These are phyloP conservation scores for Pythium phragmiticola DNA, from an alignment of 352 stramenopile species.

Conservation along the genomic window DNA sequence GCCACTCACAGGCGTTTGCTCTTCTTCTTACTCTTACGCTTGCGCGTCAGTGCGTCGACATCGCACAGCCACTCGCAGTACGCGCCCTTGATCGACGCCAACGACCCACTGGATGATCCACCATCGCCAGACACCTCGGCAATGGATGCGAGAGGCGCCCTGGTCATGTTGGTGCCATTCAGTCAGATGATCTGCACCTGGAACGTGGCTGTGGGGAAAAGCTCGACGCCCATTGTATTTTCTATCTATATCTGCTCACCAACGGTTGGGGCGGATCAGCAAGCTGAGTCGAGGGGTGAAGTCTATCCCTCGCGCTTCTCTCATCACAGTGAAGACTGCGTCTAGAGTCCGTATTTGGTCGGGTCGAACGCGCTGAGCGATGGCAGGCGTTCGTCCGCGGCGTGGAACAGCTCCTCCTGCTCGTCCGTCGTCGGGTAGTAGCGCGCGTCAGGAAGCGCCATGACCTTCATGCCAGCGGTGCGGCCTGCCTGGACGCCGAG, in stretches of 20 bases:
- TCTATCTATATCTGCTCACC: slow-evolving; percentile 15
- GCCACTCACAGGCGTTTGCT: slow-evolving; percentile 11
- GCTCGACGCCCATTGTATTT: slow-evolving; percentile 1
- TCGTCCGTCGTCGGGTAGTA: slow-evolving; percentile 54
- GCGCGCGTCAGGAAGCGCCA: slow-evolving; percentile 68
- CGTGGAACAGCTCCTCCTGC: slow-evolving; percentile 43
- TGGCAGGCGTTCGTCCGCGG: slow-evolving; percentile 64
- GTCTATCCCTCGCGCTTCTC: too few relatives aligned
- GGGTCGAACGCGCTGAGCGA: slow-evolving; percentile 58
- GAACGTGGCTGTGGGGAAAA: too few relatives aligned
- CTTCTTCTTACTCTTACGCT: slow-evolving; percentile 37
- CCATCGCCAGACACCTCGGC: background rate
- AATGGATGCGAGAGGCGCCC: background rate
- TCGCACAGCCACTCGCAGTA: slow-evolving; percentile 24
- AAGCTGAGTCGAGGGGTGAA: background rate
- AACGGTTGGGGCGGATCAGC: background rate
- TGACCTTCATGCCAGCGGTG: slow-evolving; percentile 61
- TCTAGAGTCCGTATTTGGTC: slow-evolving; percentile 28
- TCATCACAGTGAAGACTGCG: background rate
- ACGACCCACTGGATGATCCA: background rate
- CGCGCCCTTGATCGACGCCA: slow-evolving; percentile 14
- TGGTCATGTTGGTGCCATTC: slow-evolving; percentile 1
- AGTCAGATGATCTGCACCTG: too few relatives aligned
- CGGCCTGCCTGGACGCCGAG: slow-evolving; percentile 65
- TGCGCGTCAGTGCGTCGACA: slow-evolving; percentile 15